Percentiles rank a stretch among this genome's conserved stretches.
Conservation (phyloP, 2,329 filamentous ascomycete species). For the Penicillium sp. region DNA sequence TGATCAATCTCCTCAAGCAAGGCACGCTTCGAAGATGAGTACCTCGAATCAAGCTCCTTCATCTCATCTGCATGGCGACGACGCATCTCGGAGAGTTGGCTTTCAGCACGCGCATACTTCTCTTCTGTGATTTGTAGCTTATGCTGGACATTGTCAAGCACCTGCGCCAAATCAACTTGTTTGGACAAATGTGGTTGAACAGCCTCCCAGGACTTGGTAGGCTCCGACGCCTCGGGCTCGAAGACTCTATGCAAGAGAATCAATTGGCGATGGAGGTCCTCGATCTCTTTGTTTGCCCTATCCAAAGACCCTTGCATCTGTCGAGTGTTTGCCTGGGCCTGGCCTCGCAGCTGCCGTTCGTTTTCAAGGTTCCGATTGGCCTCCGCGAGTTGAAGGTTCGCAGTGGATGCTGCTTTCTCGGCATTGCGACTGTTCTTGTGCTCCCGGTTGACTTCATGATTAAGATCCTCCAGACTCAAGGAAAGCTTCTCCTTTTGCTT, state of each 20-base stretch:
- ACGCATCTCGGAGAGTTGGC: constrained; percentile 78
- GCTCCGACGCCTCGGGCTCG: constrained; percentile 73
- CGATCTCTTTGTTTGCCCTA: constrained; percentile 78
- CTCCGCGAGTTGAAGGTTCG: constrained; percentile 83
- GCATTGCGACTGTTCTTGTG: constrained; percentile 88
- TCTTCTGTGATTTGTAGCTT: constrained; percentile 84
- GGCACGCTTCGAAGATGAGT: constrained; percentile 71
- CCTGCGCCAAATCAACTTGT: constrained; percentile 78
- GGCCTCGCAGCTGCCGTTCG: constrained; percentile 81
- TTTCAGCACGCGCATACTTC: constrained; percentile 79
- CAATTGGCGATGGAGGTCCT: constrained; percentile 79
- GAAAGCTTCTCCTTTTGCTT: constrained; percentile 95
- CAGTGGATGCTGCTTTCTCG: constrained; percentile 82
- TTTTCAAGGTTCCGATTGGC: constrained; percentile 88
- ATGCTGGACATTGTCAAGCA: constrained; percentile 87
- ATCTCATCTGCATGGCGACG: constrained; percentile 74
- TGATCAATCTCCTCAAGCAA: constrained; percentile 86
- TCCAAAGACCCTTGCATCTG: constrained; percentile 81
- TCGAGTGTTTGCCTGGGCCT: constrained; percentile 84
- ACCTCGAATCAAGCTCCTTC: constrained; percentile 66
- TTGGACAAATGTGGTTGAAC: constrained; percentile 70
- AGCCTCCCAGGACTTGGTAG: constrained; percentile 71
- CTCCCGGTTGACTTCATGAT: constrained; percentile 87
- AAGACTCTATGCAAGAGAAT: constrained; percentile 84
- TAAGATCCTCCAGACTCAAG: constrained; percentile 86